These are phyloP conservation scores for Posidonia oceanica DNA, from an alignment of 116 monocot genomes.

Conservation along the genomic window DNA sequence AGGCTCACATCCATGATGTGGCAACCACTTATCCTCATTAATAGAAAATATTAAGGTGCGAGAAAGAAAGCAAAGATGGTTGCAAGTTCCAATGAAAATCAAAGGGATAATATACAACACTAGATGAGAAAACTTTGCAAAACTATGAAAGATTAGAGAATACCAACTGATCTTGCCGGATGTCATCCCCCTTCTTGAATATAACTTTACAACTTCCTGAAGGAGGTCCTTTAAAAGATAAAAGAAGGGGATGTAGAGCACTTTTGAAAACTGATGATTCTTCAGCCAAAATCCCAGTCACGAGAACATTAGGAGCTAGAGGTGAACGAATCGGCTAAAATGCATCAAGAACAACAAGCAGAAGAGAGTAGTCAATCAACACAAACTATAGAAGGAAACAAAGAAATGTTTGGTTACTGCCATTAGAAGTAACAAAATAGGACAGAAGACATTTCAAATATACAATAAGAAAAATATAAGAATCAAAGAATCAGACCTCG, in stretches of 20 bases:
- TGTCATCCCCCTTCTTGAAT: slow-evolving; percentile 96
- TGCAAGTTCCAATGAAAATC: background rate
- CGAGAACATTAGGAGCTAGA: slow-evolving; percentile 59
- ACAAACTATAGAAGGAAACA: background rate
- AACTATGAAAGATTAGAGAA: background rate
- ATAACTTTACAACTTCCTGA: slow-evolving; percentile 85
- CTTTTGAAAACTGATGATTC: slow-evolving; percentile 98
- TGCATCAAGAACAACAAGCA: slow-evolving; percentile 1
- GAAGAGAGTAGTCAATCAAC: background rate
- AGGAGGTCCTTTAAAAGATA: slow-evolving; percentile 67
- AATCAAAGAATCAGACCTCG: slow-evolving; percentile 41
- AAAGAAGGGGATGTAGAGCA: slow-evolving; percentile 75
- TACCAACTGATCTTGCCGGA: slow-evolving; percentile 99
- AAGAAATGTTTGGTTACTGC: background rate
- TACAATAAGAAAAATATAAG: background rate
- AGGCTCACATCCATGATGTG: background rate
- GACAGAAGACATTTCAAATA: background rate
- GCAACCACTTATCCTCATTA: background rate
- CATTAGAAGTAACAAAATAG: background rate
- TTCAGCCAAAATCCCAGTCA: slow-evolving; percentile 77
- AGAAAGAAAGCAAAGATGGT: no score
- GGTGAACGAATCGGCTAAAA: slow-evolving; percentile 93
- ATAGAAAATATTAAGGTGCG: background rate
- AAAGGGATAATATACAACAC: background rate
- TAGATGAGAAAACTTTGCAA: background rate